Conservation (phyloP, 352 stramenopile genomes). For the Pseudoperonospora humuli region DNA sequence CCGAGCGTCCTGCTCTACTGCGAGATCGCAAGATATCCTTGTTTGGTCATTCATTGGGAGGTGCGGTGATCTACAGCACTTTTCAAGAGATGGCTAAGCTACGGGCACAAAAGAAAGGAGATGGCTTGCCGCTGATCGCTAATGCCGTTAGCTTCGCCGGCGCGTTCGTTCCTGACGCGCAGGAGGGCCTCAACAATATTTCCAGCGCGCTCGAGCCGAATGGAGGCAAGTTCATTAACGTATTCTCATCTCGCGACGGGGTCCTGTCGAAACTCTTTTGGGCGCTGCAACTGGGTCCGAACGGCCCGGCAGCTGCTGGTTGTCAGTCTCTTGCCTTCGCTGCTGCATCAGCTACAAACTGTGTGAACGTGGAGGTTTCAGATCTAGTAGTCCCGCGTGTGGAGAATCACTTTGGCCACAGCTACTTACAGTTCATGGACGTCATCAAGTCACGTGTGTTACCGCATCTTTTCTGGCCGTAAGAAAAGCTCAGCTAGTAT, state of each 20-base stretch:
- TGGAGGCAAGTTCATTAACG: conserved; percentile 60
- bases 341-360: conserved; percentile 6
- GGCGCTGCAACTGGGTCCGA: conserved; percentile 43
- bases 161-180: conserved; percentile 42
- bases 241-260: conserved; percentile 65
- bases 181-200: conserved; percentile 30
- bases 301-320: conserved; percentile 38
- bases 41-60: conserved; percentile 73
- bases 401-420: conserved; percentile 73
- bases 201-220: conserved; percentile 25
- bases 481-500: not conserved
- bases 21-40: conserved; percentile 53
- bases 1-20: conserved; percentile 37
- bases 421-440: conserved; percentile 68
- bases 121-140: conserved; percentile 22
- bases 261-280: conserved; percentile 76
- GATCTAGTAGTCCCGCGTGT: conserved; percentile 46
- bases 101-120: conserved; percentile 10
- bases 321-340: conserved; percentile 33
- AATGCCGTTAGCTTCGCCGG: conserved; percentile 66
- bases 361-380: conserved; percentile 65
- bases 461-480: conserved; percentile 29
- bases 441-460: conserved; percentile 40
- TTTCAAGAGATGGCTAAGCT: conserved; percentile 63
- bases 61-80: conserved; percentile 59